Evolutionary conservation across 805 yeast species (phyloP), one percentile per base, ranked within the genome.

Genomic region (Yarrowia sp.): DNA sequence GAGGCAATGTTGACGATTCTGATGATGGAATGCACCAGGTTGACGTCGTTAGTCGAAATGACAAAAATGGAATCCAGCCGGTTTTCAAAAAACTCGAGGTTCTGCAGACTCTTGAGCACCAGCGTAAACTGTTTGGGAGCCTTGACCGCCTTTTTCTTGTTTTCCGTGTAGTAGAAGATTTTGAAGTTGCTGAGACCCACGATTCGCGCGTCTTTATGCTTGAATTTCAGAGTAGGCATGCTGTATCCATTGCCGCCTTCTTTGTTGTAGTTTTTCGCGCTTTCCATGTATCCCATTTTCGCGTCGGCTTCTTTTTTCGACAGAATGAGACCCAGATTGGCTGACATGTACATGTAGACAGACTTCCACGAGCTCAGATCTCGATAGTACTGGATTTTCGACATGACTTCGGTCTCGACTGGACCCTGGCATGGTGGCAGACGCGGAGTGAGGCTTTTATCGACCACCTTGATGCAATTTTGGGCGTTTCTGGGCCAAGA

Each of bases 241-340:
- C 51, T 58, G 40, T 16, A 11, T 3, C 38, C 26, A 1, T 10
- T 21, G 26, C 21, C 38, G 17, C 62, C 62, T 28, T 54, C 62
- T n/a, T 16, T 17, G n/a, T 54, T 33, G 48, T 54, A 35, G 36
- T 46, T 26, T 11, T 58, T 58, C 5, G 51, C 49, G n/a, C 40
- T 41, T 32, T 58, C 63, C 36, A 33, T 19, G 32, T 41, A 58
- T 4, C 63, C 63, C 63, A 41, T 12, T 30, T 58, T 58, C 11
- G 51, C 49, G 19, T 58, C 63, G 8, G 63, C 28, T n/a, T 58
- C 63, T 9, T 58, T 58, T 24, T 58, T 58, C 12, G 63, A 58
- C 38, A 58, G 28, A 43, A 58, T 58, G 22, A 58, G 51, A 43
- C 63, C 63, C 51, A 58, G 24, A 5, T 30, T 33, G 2, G 41